Evolutionary conservation across 2,329 filamentous ascomycete species (phyloP).

Genomic region (Microsporum audouinii): DNA sequence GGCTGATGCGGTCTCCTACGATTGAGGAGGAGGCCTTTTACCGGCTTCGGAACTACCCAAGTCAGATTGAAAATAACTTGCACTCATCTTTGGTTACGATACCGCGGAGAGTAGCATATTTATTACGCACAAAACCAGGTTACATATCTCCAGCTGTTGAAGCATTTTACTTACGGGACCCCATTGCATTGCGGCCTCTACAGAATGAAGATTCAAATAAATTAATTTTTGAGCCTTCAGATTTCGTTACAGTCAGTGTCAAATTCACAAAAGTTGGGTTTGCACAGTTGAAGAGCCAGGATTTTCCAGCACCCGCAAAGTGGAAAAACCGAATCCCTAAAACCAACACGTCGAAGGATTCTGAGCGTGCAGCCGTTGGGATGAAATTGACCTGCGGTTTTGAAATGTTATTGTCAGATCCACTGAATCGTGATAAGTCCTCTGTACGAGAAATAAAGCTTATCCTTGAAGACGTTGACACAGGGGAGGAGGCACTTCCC

Average conservation of each 20-base stretch:
- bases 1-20: slow-evolving; percentile 57
- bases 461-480: slow-evolving; percentile 61
- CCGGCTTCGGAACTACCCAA: slow-evolving; percentile 71
- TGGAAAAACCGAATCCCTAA: slow-evolving; percentile 39
- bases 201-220: slow-evolving; percentile 43
- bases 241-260: slow-evolving; percentile 67
- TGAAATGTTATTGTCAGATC: slow-evolving; percentile 67
- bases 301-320: slow-evolving; percentile 55
- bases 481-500: slow-evolving; percentile 61
- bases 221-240: slow-evolving; percentile 59
- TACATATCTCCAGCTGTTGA: slow-evolving; percentile 77
- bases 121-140: slow-evolving; percentile 63
- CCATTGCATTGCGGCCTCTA: slow-evolving; percentile 59
- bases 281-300: slow-evolving; percentile 79
- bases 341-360: slow-evolving; percentile 35
- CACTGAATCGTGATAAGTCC: slow-evolving; percentile 56
- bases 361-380: slow-evolving; percentile 51
- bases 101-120: slow-evolving; percentile 68
- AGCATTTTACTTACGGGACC: slow-evolving; percentile 83
- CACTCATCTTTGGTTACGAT: slow-evolving; percentile 64
- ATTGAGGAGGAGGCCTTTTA: slow-evolving; percentile 88
- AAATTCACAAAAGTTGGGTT: slow-evolving; percentile 82
- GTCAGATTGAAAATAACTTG: slow-evolving; percentile 59
- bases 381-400: slow-evolving; percentile 88
- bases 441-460: slow-evolving; percentile 64